Conservation (phyloP, 1,284 basidiomycete species). For the Ustilago esculenta region DNA sequence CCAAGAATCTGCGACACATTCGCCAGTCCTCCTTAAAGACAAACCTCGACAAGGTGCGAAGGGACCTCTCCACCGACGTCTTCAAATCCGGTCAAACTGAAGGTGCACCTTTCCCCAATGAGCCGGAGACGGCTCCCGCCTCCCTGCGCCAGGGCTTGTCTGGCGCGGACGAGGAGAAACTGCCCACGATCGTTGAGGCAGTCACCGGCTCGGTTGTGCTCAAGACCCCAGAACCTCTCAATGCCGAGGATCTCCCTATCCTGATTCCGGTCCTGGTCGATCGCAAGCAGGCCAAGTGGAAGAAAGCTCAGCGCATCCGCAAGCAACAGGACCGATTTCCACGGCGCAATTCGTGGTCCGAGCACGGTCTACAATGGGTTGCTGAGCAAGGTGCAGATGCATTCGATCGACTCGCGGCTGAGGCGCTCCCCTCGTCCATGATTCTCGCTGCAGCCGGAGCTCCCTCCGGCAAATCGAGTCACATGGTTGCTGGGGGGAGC, state of each 20-base stretch:
- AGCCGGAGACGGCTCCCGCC: neutral
- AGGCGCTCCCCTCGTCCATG: conserved; percentile 16
- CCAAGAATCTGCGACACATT: conserved; percentile 38
- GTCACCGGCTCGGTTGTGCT: too few species aligned
- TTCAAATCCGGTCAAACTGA: conserved; percentile 2
- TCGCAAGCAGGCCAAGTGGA: conserved; percentile 26
- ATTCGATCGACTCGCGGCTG: conserved; percentile 22
- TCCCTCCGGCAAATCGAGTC: conserved; percentile 4
- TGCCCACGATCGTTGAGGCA: conserved; percentile 5
- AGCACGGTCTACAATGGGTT: conserved; percentile 35
- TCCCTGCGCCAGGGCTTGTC: neutral
- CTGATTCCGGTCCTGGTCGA: conserved; percentile 1
- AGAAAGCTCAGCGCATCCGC: conserved; percentile 37
- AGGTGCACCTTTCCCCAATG: neutral
- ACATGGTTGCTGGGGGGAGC: conserved; percentile 8
- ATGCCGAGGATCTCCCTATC: neutral
- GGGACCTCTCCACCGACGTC: conserved; percentile 12
- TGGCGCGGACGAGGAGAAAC: conserved; percentile 8
- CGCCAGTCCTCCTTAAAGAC: conserved; percentile 29
- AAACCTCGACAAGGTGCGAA: conserved; percentile 15
- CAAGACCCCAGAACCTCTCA: neutral
- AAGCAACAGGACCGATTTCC: conserved; percentile 31
- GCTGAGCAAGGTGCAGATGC: conserved; percentile 22
- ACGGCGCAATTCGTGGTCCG: conserved; percentile 37
- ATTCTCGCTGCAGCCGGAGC: conserved; percentile 24